Conservation (phyloP, 768 basidiomycete genomes). For the Coprinopsis strossmayeri region DNA sequence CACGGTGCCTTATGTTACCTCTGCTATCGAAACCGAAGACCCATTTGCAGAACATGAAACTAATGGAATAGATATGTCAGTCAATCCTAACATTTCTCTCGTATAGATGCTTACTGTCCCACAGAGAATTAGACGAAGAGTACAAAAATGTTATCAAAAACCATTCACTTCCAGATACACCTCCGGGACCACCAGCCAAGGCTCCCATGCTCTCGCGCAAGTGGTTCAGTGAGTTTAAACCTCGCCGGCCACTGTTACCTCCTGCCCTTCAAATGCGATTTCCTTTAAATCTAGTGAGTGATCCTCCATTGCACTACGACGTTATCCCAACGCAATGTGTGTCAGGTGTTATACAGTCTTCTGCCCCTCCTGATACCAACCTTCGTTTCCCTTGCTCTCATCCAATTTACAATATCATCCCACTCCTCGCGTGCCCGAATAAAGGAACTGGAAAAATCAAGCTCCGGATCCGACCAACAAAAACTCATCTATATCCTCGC, state of each 20-base stretch:
- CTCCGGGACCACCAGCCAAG: constrained; percentile 32
- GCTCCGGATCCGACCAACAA: constrained; percentile 28
- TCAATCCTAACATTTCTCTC: constrained; percentile 1
- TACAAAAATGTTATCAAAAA: constrained; percentile 53
- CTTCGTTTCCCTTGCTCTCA: constrained; percentile 43
- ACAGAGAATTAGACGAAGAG: constrained; percentile 45
- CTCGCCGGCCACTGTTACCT: constrained; percentile 42
- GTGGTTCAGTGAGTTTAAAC: constrained; percentile 40
- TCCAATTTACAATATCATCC: constrained; percentile 53
- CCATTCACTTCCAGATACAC: constrained; percentile 37
- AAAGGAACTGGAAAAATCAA: constrained; percentile 52
- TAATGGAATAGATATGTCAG: constrained; percentile 61
- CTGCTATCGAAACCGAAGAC: constrained; percentile 64
- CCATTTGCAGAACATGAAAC: constrained; percentile 49
- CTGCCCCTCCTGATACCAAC: constrained; percentile 65
- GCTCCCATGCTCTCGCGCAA: constrained; percentile 31
- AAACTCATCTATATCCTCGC: constrained; percentile 53
- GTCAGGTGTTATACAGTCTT: constrained; percentile 43
- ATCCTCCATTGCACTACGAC: neutral
- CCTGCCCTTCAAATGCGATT: constrained; percentile 54
- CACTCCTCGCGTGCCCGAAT: constrained; percentile 61
- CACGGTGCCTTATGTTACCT: constrained; percentile 80
- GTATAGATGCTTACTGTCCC: neutral
- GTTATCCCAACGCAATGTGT: neutral
- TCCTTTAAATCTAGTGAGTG: constrained; percentile 60